These are phyloP conservation scores for Termitomyces sp. DNA, from an alignment of 768 basidiomycete species.

Conservation along the genomic window DNA sequence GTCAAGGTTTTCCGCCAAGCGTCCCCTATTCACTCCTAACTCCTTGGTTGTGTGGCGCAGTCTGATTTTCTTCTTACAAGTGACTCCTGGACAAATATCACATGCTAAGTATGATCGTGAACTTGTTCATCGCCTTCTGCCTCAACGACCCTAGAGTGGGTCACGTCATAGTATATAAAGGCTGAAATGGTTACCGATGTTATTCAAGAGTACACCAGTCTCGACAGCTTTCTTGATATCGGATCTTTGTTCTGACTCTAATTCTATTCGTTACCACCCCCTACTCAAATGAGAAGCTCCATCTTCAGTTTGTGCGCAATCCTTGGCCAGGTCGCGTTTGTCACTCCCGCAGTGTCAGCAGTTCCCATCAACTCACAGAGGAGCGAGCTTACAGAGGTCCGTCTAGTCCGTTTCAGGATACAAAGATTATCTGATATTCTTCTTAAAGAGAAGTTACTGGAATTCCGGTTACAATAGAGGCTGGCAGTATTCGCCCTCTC, in stretches of 20 bases:
- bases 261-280: no score
- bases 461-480: not conserved
- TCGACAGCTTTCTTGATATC: not conserved
- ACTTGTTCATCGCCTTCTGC: not conserved
- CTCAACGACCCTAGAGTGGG: not conserved
- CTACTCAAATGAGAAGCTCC: not conserved
- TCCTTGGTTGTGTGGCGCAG: not conserved
- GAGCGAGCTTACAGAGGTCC: slow-evolving; percentile 1
- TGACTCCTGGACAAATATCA: not conserved
- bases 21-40: not conserved
- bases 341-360: not conserved
- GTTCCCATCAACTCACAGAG: not conserved
- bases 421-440: no score
- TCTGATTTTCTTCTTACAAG: not conserved
- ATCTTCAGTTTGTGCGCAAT: not conserved
- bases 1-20: not conserved
- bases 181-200: no score
- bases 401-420: not conserved
- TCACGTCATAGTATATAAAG: not conserved
- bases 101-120: not conserved
- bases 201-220: not conserved
- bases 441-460: not conserved
- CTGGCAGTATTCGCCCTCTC: not conserved
- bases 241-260: not conserved
- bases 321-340: not conserved